Percentiles rank a stretch among this genome's conserved stretches.
Evolutionary conservation across 2,329 filamentous ascomycete genomes (phyloP).

Genomic region (Leptographium flavum): DNA sequence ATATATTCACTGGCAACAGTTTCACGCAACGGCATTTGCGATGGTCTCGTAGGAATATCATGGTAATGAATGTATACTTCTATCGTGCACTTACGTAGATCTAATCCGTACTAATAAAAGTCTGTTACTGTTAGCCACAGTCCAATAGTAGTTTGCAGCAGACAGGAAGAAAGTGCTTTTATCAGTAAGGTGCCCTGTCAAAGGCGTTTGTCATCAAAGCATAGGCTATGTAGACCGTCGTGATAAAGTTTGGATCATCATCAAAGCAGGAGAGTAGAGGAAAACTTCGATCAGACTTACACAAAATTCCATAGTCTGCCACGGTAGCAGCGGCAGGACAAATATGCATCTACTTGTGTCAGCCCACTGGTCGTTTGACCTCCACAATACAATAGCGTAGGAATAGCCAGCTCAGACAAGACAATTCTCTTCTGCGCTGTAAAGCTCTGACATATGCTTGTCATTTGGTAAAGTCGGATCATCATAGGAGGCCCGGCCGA

Average conservation of each 20-base stretch:
- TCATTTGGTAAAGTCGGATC: conserved; percentile 68
- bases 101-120: too few species aligned
- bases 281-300: conserved; percentile 17
- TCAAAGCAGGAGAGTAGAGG: conserved; percentile 22
- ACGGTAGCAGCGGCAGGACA: too few species aligned
- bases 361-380: conserved; percentile 1
- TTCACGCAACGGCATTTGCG: too few species aligned
- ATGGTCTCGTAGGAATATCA: too few species aligned
- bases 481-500: conserved; percentile 43
- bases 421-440: conserved; percentile 34
- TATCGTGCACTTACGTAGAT: too few species aligned
- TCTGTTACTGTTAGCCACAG: background rate
- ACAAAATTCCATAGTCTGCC: too few species aligned
- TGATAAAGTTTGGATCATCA: conserved; percentile 57
- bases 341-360: background rate
- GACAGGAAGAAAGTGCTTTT: conserved; percentile 6
- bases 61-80: too few species aligned
- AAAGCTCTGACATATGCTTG: conserved; percentile 96
- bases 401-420: conserved; percentile 30
- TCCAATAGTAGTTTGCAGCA: background rate
- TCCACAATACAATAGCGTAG: background rate
- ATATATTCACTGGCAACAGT: too few species aligned
- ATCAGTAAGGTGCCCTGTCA: conserved; percentile 48
- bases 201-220: conserved; percentile 67
- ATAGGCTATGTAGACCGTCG: conserved; percentile 76